phyloP scores from a whole-genome alignment of 1,284 basidiomycete genomes.

The Tilletia setariae region DNA sequence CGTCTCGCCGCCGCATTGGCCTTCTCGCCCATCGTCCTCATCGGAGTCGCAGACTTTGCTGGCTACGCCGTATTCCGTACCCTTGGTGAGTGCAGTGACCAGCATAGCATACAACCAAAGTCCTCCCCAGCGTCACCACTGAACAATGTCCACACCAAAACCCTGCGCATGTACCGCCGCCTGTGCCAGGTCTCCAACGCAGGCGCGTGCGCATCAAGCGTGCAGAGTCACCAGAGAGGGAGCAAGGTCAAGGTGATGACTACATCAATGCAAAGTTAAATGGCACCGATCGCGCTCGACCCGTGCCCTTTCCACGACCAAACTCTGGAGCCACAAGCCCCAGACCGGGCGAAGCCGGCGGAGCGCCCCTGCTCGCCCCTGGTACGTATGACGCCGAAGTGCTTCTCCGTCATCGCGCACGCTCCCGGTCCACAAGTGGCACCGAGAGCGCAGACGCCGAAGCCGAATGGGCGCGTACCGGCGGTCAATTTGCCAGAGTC shows the following conservation, averaged over 20 bases:
- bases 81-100: slow-evolving; percentile 31
- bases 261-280: not conserved
- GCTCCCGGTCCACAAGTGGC: slow-evolving; percentile 25
- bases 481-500: slow-evolving; percentile 33
- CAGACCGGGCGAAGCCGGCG: slow-evolving; percentile 18
- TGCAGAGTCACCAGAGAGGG: not conserved
- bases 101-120: too few relatives aligned
- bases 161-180: too few relatives aligned
- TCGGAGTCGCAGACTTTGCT: slow-evolving; percentile 41
- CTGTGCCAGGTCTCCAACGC: slow-evolving; percentile 33
- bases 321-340: not conserved
- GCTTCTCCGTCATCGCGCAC: slow-evolving; percentile 39
- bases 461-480: slow-evolving; percentile 35
- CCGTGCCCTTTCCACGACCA: slow-evolving; percentile 16
- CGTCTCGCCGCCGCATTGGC: not conserved
- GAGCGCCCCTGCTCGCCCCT: slow-evolving; percentile 30
- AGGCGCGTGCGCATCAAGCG: slow-evolving; percentile 33
- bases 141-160: not conserved
- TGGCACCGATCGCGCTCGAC: slow-evolving; percentile 26
- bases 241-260: slow-evolving; percentile 13
- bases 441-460: slow-evolving; percentile 33
- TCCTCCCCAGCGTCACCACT: too few relatives aligned
- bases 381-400: slow-evolving; percentile 47
- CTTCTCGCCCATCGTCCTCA: slow-evolving; percentile 12
- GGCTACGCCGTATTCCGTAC: slow-evolving; percentile 47